A percentile compares a stretch with the other conserved stretches of the same genome.
Conservation (phyloP, 2,329 filamentous ascomycete species). For the Trichocomaceae sp. region DNA sequence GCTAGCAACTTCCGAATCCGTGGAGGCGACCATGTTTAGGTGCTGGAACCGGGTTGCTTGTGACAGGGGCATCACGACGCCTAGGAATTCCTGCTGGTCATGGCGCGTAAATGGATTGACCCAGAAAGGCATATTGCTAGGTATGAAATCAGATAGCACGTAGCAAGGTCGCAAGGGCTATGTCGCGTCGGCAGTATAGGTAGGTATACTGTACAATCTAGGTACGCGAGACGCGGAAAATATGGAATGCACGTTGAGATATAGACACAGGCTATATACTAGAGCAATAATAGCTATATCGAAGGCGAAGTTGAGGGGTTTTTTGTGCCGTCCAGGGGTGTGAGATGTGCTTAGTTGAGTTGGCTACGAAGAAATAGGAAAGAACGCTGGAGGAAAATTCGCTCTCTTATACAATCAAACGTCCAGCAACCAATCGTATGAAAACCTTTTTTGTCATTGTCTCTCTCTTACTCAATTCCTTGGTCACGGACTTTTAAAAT, state of each 20-base stretch:
- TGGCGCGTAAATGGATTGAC: conserved; percentile 45
- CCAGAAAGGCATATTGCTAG: background rate
- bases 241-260: background rate
- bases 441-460: no score
- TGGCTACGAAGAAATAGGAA: background rate
- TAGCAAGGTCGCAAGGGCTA: background rate
- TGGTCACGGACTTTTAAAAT: no score
- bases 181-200: background rate
- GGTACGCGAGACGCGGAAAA: background rate
- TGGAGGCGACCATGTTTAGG: background rate
- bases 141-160: background rate
- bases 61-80: conserved; percentile 46
- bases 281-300: background rate
- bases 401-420: background rate
- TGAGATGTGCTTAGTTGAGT: no score
- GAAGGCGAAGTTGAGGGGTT: background rate
- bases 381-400: background rate
- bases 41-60: conserved; percentile 34
- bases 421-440: no score
- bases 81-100: conserved; percentile 46
- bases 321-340: background rate
- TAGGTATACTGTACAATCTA: background rate
- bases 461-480: no score
- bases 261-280: background rate
- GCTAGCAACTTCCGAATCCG: background rate